Evolutionary conservation across 1,139 yeast species (phyloP).

Genomic region (Yamadazyma diddensiae): DNA sequence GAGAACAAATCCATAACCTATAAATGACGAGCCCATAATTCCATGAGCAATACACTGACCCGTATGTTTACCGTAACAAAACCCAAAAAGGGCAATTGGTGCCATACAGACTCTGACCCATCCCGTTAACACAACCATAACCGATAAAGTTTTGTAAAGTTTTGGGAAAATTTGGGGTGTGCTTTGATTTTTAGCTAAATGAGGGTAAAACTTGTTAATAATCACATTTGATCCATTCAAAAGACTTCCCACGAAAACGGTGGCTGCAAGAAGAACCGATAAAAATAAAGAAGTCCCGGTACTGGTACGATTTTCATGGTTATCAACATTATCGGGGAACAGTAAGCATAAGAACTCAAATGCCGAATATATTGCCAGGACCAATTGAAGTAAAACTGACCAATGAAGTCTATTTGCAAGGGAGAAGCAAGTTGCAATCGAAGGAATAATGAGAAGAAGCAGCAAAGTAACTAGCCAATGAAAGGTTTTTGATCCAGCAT

Average conservation of each 20-base stretch:
- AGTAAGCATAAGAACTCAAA: conserved; percentile 55
- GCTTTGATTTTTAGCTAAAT: conserved; percentile 18
- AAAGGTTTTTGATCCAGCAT: conserved; percentile 53
- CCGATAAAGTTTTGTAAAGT: conserved; percentile 46
- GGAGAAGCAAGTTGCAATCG: conserved; percentile 51
- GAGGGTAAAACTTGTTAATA: conserved; percentile 36
- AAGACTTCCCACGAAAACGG: conserved; percentile 53
- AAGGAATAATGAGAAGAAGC: conserved; percentile 50
- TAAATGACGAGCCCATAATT: conserved; percentile 89
- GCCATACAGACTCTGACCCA: conserved; percentile 76
- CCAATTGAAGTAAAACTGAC: conserved; percentile 46
- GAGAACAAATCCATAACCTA: conserved; percentile 72
- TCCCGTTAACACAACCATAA: conserved; percentile 50
- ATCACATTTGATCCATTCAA: conserved; percentile 52
- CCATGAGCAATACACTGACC: conserved; percentile 98
- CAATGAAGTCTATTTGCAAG: conserved; percentile 49
- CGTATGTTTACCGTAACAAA: conserved; percentile 63
- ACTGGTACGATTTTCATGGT: conserved; percentile 64
- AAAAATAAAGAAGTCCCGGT: conserved; percentile 66
- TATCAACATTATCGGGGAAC: conserved; percentile 58
- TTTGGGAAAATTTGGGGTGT: conserved; percentile 7
- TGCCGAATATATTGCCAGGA: conserved; percentile 48
- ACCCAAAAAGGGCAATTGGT: conserved; percentile 80
- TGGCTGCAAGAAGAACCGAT: conserved; percentile 40
- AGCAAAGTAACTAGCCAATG: conserved; percentile 60